Evolutionary conservation across 2,329 filamentous ascomycete species (phyloP).

Genomic region (Neonectria hederae): DNA sequence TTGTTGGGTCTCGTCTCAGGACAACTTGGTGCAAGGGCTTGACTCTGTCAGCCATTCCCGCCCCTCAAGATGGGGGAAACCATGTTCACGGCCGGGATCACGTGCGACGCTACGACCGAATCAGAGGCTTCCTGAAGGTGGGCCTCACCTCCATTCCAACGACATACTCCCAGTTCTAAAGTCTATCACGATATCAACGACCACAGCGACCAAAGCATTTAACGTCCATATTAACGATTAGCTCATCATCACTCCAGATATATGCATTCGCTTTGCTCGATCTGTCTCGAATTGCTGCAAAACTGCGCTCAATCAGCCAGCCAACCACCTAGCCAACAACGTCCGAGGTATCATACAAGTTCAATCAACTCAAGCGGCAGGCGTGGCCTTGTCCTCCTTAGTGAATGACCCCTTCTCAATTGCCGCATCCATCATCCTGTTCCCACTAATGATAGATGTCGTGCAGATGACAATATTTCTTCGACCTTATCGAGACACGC

Average conservation of each 20-base stretch:
- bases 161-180: constrained; percentile 2
- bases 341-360: constrained; percentile 31
- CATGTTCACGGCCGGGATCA: constrained; percentile 35
- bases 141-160: constrained; percentile 29
- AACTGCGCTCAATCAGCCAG: constrained; percentile 20
- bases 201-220: not conserved
- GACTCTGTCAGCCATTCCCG: constrained; percentile 40
- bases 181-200: constrained; percentile 10
- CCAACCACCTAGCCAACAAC: constrained; percentile 17
- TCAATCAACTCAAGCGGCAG: constrained; percentile 30
- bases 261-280: not conserved
- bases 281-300: constrained; percentile 10
- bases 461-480: constrained; percentile 92
- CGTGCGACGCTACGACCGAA: constrained; percentile 37
- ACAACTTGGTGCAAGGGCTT: constrained; percentile 35
- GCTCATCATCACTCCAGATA: not conserved
- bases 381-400: constrained; percentile 47
- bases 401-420: constrained; percentile 76
- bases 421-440: constrained; percentile 86
- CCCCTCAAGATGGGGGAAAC: constrained; percentile 42
- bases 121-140: constrained; percentile 33
- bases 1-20: constrained; percentile 22
- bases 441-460: constrained; percentile 89
- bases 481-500: constrained; percentile 59
- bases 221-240: not conserved